Percentiles rank a stretch among this genome's conserved stretches.
Evolutionary conservation across 176 grass and related monocot species (phyloP).

Genomic region (Oryza rufipogon): DNA sequence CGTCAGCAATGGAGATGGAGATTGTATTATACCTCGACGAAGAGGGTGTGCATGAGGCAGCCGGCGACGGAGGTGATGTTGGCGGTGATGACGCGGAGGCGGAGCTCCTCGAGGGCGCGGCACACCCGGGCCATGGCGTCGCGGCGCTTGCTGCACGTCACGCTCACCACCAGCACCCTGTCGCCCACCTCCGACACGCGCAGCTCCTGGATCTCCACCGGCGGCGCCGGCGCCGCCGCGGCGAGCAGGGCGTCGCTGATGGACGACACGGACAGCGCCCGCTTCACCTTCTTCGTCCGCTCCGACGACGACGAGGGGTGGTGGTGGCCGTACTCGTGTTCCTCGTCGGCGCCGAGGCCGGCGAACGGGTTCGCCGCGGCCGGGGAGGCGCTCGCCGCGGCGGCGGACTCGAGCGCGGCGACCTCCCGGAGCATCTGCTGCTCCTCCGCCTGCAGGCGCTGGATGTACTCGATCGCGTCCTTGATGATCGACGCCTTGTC

Average conservation of each 20-base stretch:
- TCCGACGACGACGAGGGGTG: not conserved
- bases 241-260: conserved; percentile 2
- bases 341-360: not conserved
- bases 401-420: conserved; percentile 33
- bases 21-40: conserved; percentile 69
- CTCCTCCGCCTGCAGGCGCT: conserved; percentile 81
- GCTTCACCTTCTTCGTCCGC: conserved; percentile 46
- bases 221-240: not conserved
- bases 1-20: not conserved
- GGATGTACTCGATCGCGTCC: conserved; percentile 92
- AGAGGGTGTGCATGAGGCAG: conserved; percentile 67
- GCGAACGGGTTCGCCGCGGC: not conserved
- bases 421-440: conserved; percentile 50
- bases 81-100: conserved; percentile 68
- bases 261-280: conserved; percentile 38
- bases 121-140: conserved; percentile 74
- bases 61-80: conserved; percentile 69
- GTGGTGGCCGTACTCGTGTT: not conserved
- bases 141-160: conserved; percentile 71
- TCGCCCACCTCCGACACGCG: conserved; percentile 66
- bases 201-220: conserved; percentile 72
- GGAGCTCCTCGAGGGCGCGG: conserved; percentile 68
- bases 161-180: conserved; percentile 63
- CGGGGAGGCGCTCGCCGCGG: not conserved
- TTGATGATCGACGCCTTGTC: conserved; percentile 95